A percentile compares a stretch with the other conserved stretches of the same genome.
Evolutionary conservation across 2,329 filamentous ascomycete species (phyloP).

Genomic region (Fusarium sp.): DNA sequence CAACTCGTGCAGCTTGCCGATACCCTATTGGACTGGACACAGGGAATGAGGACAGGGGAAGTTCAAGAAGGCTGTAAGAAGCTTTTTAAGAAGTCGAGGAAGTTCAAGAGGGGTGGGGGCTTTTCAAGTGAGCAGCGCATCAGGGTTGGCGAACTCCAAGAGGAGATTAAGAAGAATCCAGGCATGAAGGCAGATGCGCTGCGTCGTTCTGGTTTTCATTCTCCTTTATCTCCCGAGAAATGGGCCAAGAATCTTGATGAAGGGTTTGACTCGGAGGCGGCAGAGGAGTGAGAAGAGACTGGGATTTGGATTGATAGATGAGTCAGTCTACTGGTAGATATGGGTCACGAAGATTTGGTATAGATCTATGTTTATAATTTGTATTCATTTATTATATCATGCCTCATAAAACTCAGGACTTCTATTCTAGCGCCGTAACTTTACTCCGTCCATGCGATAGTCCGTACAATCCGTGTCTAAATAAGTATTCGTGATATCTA

Average conservation of each 20-base stretch:
- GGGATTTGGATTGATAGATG: neutral
- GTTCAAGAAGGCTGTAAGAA: neutral
- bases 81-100: neutral
- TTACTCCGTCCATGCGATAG: neutral
- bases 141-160: neutral
- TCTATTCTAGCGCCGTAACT: neutral
- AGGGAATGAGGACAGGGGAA: neutral
- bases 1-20: constrained; percentile 14
- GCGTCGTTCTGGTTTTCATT: constrained; percentile 8
- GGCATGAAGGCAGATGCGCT: neutral
- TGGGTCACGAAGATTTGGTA: neutral
- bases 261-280: neutral
- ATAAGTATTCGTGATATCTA: neutral
- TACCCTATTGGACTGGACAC: neutral
- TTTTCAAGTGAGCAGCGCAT: neutral
- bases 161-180: neutral
- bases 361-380: neutral
- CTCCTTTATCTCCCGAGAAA: constrained; percentile 21
- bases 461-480: neutral
- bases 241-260: neutral
- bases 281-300: neutral
- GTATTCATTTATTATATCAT: neutral
- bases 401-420: constrained; percentile 7
- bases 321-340: neutral
- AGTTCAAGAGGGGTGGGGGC: neutral